These are phyloP conservation scores for Colletotrichum horii DNA, from an alignment of 2,329 filamentous ascomycete species.

Conservation along the genomic window DNA sequence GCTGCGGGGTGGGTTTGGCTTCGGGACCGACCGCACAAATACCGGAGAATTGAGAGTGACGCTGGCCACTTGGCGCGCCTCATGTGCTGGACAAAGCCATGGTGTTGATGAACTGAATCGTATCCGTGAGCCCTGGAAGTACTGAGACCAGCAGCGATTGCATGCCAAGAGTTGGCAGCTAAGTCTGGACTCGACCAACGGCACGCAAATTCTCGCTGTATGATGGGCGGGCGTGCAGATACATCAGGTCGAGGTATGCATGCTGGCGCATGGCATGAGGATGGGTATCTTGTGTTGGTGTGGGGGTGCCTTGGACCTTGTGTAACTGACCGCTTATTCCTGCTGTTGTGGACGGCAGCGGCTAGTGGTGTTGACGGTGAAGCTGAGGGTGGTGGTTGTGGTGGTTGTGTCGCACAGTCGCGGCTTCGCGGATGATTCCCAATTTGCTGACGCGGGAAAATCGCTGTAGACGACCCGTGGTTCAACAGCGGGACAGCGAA, in stretches of 20 bases:
- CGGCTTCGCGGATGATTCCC: conserved; percentile 7
- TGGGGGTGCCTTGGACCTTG: neutral
- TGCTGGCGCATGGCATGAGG: neutral
- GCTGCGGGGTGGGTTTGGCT: neutral
- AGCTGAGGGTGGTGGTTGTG: neutral
- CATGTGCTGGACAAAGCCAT: neutral
- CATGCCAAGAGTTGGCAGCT: neutral
- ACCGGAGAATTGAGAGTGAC: neutral
- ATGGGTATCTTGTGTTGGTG: neutral
- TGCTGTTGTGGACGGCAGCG: neutral
- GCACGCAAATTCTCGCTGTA: neutral
- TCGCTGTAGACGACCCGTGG: neutral
- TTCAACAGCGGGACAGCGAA: neutral
- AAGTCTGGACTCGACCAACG: neutral
- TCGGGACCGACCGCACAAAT: conserved; percentile 16
- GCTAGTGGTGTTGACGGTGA: neutral
- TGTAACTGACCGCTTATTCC: conserved; percentile 4
- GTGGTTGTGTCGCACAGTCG: neutral
- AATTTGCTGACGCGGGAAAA: neutral
- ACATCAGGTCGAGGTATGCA: neutral
- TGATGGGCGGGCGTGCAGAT: neutral
- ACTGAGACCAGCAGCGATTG: neutral
- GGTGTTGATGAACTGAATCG: neutral
- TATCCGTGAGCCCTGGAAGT: neutral
- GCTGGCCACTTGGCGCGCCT: conserved; percentile 13